Conservation (phyloP, 306 rosid genomes). For the Canavalia ensiformis region DNA sequence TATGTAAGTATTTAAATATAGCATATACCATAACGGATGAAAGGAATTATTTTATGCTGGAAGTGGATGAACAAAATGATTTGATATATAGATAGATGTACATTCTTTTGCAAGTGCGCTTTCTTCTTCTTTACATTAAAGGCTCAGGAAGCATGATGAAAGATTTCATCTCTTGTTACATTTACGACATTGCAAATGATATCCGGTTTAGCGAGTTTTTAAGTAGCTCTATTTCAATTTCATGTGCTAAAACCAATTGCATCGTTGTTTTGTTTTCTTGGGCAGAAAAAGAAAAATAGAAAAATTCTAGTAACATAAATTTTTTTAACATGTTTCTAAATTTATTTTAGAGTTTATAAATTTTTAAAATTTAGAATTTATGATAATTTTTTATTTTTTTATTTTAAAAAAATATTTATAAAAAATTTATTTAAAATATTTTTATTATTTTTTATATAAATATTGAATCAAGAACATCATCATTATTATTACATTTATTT, state of each 20-base stretch:
- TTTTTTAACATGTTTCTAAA: no score
- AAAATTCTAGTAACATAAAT: no score
- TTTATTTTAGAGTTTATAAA: no score
- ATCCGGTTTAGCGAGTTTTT: conserved; percentile 6
- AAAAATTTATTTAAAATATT: no score
- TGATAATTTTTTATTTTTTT: no score
- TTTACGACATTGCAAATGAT: conserved; percentile 27
- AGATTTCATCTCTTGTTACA: conserved; percentile 5
- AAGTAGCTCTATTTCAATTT: background rate
- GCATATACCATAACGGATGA: conserved; percentile 21
- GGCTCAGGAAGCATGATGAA: conserved; percentile 32
- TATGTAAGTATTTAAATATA: background rate
- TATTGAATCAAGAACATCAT: no score
- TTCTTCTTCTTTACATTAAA: conserved; percentile 24
- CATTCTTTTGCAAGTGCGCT: conserved; percentile 35
- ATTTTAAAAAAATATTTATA: no score
- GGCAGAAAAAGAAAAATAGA: no score
- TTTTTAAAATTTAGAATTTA: no score
- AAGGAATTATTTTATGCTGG: conserved; percentile 28
- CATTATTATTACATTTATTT: no score
- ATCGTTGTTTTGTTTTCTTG: background rate
- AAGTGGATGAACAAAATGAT: conserved; percentile 45
- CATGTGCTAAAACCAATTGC: background rate
- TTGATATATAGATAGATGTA: background rate
- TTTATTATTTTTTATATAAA: no score